Percentiles rank a stretch among this genome's conserved stretches.
Evolutionary conservation across 2,329 filamentous ascomycete species (phyloP).

Genomic region (Trichoderma polysporum): DNA sequence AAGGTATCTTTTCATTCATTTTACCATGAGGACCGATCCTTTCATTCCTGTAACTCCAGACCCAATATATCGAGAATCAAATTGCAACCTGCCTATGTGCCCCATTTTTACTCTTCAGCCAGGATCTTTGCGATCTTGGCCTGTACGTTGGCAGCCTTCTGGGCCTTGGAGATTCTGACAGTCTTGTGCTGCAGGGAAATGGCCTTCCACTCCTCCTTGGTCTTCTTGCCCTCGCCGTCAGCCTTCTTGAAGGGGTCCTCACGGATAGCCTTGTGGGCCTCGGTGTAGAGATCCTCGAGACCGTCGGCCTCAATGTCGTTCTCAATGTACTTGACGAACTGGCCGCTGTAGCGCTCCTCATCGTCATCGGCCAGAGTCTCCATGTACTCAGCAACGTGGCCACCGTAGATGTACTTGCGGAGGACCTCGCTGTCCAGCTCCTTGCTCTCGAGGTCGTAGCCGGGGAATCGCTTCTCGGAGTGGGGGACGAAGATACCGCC

Average conservation of each 20-base stretch:
- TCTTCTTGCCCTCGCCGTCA: constrained; percentile 79
- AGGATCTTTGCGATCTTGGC: constrained; percentile 85
- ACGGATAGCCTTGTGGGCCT: constrained; percentile 95
- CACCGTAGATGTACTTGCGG: constrained; percentile 98
- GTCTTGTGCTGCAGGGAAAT: constrained; percentile 88
- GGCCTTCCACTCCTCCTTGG: constrained; percentile 94
- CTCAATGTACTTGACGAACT: constrained; percentile 98
- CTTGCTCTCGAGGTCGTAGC: constrained; percentile 95
- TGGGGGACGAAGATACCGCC: constrained; percentile 96
- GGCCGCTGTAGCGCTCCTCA: constrained; percentile 98
- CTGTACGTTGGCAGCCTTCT: constrained; percentile 83
- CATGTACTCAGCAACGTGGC: constrained; percentile 99
- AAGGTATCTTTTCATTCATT: constrained; percentile 40
- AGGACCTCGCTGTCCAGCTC: constrained; percentile 96
- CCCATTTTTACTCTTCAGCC: constrained; percentile 44
- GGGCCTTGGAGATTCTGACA: constrained; percentile 74
- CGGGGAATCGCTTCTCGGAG: constrained; percentile 99
- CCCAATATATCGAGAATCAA: constrained; percentile 32
- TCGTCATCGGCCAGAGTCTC: constrained; percentile 99
- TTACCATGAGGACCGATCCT: constrained; percentile 36
- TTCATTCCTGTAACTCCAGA: constrained; percentile 41
- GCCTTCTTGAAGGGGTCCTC: constrained; percentile 98
- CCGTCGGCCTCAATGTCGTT: constrained; percentile 95
- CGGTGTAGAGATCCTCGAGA: constrained; percentile 92
- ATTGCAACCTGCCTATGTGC: constrained; percentile 27